Conservation (phyloP, 73 alveolate genomes). For the Effrenium voratum region DNA sequence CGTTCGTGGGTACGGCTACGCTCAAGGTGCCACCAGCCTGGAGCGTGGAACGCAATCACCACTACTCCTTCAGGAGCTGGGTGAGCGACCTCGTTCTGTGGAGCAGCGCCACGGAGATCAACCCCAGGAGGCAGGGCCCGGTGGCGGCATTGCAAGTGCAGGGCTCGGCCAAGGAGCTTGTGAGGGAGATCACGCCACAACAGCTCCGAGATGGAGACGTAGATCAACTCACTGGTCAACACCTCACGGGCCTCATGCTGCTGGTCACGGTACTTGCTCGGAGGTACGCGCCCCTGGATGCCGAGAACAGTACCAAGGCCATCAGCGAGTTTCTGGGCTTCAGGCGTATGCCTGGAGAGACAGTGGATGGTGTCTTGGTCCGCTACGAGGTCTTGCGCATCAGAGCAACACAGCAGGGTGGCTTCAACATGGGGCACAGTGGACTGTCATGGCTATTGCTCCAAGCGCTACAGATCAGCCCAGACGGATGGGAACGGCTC, state of each 20-base stretch:
- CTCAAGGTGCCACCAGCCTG: conserved; percentile 67
- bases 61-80: conserved; percentile 5
- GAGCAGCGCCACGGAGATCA: conserved; percentile 20
- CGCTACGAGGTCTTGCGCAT: conserved; percentile 26
- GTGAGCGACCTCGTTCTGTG: conserved; percentile 1
- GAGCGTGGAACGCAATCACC: conserved; percentile 13
- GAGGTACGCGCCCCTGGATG: conserved; percentile 1
- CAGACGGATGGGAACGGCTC: not conserved
- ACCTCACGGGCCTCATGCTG: not conserved
- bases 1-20: conserved; percentile 34
- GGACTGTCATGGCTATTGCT: conserved; percentile 24
- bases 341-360: not conserved
- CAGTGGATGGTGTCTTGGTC: not conserved
- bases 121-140: conserved; percentile 34
- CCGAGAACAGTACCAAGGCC: not conserved
- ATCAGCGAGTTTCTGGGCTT: conserved; percentile 24
- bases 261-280: not conserved
- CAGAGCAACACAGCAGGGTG: not conserved
- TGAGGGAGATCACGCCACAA: not conserved
- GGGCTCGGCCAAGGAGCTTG: conserved; percentile 22
- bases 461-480: not conserved
- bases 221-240: conserved; percentile 16
- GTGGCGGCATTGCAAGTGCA: conserved; percentile 54
- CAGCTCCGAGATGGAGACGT: conserved; percentile 14
- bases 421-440: not conserved